Base-by-base conservation (phyloP, 2,329 filamentous ascomycete genomes). In the Penicillium sp. region DNA sequence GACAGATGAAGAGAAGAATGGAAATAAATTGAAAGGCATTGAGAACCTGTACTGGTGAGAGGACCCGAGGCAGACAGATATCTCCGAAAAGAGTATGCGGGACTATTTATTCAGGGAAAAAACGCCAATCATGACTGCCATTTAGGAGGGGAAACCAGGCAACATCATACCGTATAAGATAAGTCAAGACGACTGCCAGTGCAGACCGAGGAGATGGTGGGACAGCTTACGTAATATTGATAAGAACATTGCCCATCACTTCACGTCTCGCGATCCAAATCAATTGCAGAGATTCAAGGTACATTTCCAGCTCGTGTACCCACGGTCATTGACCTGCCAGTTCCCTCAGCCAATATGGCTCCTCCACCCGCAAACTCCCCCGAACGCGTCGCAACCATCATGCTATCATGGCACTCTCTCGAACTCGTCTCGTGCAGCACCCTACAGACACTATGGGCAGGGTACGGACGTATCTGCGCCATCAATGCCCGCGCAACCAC, bases 381-480 rank as follows among this genome's bases (percentile, higher is more conserved):
- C 33, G 48, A 56, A 8, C 61, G 56, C 24, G 61, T 70, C n/a
- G 69, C 69, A 10, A 62, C 57, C 27, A 64, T 64, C 29, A 66
- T 72, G 61, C 63, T 72, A 8, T 67, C 67, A 8, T 62, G 62
- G 61, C 61, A 68, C 61, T 61, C 67, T 3, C 64, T 72, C 13
- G 63, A 67, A 1, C 66, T 73, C 22, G 44, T 69, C 39, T 68
- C 67, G 1, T 72, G 66, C 58, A 65, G 52, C 11, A 63, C 58
- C 2, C 63, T 80, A 3, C 78, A 80, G 52, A 76, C 73, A 1
- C 63, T 81, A 0, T 81, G 79, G 78, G 78, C 78, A 13, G 79
- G 79, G 0, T 81, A 81, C 48, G 79, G 79, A 4, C 68, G 84
- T 41, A 84, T 88, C 52, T 86, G 82, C 66, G 77, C 80, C 13